Evolutionary conservation across 1,139 yeast species (phyloP), one percentile per base, ranked within the genome.

Genomic region (Pichia kudriavzevii): DNA sequence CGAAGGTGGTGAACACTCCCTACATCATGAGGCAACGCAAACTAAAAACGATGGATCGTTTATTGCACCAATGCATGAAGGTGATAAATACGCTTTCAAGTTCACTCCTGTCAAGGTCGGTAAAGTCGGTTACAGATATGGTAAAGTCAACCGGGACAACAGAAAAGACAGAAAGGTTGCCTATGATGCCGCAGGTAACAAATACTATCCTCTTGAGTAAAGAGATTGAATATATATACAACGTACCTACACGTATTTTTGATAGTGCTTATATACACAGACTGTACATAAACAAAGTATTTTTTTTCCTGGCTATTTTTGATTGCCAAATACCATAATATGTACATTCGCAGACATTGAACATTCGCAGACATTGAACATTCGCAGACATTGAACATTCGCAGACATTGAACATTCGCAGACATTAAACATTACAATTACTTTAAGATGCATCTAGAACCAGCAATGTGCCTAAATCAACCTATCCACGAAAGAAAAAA

Each of bases 61-160:
- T 35, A 58, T 70, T 31, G 82, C 80, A 12, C 59, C 66, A 33
- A 63, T 67, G 46, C 59, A 60, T 42, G 60, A 69, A 45, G 75
- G 76, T 35, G 88, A 84, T 52, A 69, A 76, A 52, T 61, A 71
- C 30, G 68, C 68, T 35, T 83, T 82, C 66, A 76, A 75, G 53
- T 87, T 88, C 61, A 78, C 82, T 13, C 69, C 76, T 47, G 80
- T 85, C 37, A 75, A 70, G 50, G 83, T 80, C 30, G 96, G 96
- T 26, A 65, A 75, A 39, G 91, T 85, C 40, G 98, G 97, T 37
- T 75, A 63, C 70, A 78, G 97, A 56, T 91, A 91, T 54, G 97
- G 97, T 61, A 85, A 88, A 28, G 74, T 87, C 22, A 70, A 81
- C 52, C 84, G 95, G 64, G 96, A 88, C 60, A 79, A 76, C 53